Base-by-base conservation (phyloP, 768 basidiomycete species). In the Lepiota brunneoincarnata region DNA sequence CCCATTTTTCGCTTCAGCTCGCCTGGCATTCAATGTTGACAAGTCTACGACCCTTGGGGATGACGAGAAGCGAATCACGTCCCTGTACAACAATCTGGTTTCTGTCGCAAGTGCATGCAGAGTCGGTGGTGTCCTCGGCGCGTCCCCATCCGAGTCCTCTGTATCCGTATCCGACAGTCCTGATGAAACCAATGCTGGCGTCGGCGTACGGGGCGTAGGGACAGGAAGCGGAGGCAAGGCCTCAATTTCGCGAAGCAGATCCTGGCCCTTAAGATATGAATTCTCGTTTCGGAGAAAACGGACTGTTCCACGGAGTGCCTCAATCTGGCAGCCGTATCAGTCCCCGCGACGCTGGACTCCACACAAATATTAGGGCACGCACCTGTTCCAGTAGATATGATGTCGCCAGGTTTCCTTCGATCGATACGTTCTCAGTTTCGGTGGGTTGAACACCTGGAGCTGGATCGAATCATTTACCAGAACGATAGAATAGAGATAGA, bases 271-370 rank as follows among this genome's bases (percentile, higher is more conserved):
- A 71, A 98, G 85, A 65, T 91, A 93, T 2, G 91, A 82, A 66
- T 98, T 98, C 69, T 98, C 95, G 34, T 80, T 85, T 20, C 95
- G 85, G n/a, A 99, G 76, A 82, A 90, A 98, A 17, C 92, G 84
- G 24, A 98, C 84, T 0, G 95, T 91, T 4, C 88, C 86, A 37
- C 92, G 89, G n/a, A 98, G 80, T 12, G 89, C 89, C 42, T 96
- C 91, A 64, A 98, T 86, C 89, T 93, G 54, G n/a, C 15, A 42
- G 10, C 15, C 34, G 11, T n/a, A 1, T 60, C 21, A 51, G 53
- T 44, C 37, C 36, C 46, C 54, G 26, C 55, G 5, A 18, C 55
- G 20, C 21, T 50, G 15, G 15, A 51, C 35, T 35, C 51, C n/a
- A 28, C 40, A 15, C 6, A 40, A 45, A 56, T 9, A 31, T 6